Base-by-base conservation (phyloP, 257 asterid species). In the Ehretia macrophylla region DNA sequence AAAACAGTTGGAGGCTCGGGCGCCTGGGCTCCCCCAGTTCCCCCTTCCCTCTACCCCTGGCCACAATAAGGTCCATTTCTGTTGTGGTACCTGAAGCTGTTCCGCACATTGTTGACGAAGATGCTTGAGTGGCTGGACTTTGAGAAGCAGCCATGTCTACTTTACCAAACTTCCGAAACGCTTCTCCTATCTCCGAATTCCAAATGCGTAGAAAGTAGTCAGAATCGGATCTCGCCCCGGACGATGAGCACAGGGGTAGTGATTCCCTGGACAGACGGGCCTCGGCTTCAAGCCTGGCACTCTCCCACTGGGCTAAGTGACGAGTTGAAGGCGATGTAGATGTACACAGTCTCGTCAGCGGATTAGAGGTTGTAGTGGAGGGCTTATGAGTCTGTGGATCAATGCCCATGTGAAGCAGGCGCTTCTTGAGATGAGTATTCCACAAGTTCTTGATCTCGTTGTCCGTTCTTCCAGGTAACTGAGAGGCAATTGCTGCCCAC, bases 271-370 rank as follows among this genome's bases (percentile, higher is more conserved):
- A 85, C 6, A 86, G 89, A 21, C 98, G 95, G 0, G 95, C 93
- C 71, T 92, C 98, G 1, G 98, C 98, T 67, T 92, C 98, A 0
- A 92, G 85, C 75, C 97, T 69, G 8, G 98, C 95, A 23, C 87
- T 75, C 80, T 92, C 97, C 98, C 98, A 92, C 52, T 92, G 97
- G 3, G 97, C 90, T 97, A 92, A 86, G 95, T 92, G 98, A 23
- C 97, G 95, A 1, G 95, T 77, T 16, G 95, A 85, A 14, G 90
- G 81, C 13, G 86, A 67, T 3, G 82, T 59, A 17, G 84, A 48
- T 48, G 19, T 19, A 14, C 51, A 76, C 10, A 64, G 76, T 21
- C 71, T 53, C 48, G 35, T 69, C 14, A 62, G 63, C 20, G 55
- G 8, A 12, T 77, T 77, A 10, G 37, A 60, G 32, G 77, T 22